Evolutionary conservation across 2,329 filamentous ascomycete species (phyloP).

Genomic region (Lachnellula arida): DNA sequence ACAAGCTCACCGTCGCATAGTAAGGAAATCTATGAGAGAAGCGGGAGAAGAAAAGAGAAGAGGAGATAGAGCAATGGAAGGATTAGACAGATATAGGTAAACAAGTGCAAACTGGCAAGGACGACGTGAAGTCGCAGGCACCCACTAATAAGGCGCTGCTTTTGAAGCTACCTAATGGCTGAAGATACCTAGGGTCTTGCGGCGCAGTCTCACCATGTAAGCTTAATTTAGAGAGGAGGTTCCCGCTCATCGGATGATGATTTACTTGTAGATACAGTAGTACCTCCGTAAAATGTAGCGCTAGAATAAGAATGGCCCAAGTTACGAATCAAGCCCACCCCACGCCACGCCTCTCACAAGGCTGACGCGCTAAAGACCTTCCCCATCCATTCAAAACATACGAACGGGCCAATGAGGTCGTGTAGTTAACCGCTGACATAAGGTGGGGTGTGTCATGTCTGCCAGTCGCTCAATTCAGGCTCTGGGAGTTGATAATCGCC

Average conservation of each 20-base stretch:
- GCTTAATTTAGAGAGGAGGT: background rate
- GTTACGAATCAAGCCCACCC: background rate
- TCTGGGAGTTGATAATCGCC: no score
- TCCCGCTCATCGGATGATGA: no score
- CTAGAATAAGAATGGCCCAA: background rate
- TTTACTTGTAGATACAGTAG: background rate
- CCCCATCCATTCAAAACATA: background rate
- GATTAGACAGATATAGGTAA: background rate
- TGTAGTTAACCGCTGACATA: background rate
- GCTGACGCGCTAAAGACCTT: background rate
- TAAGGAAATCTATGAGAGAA: background rate
- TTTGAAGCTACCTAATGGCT: background rate
- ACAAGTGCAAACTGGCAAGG: background rate
- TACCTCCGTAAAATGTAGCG: background rate
- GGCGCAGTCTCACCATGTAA: background rate
- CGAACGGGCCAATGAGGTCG: background rate
- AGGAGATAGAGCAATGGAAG: background rate
- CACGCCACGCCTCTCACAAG: background rate
- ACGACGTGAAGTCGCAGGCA: background rate
- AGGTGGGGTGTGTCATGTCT: background rate
- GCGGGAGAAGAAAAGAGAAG: background rate
- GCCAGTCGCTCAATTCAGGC: no score
- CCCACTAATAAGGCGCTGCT: background rate
- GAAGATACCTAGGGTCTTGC: background rate
- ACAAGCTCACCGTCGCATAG: background rate